These are phyloP conservation scores for Vigna radiata DNA, from an alignment of 306 rosid genomes.

Conservation along the genomic window DNA sequence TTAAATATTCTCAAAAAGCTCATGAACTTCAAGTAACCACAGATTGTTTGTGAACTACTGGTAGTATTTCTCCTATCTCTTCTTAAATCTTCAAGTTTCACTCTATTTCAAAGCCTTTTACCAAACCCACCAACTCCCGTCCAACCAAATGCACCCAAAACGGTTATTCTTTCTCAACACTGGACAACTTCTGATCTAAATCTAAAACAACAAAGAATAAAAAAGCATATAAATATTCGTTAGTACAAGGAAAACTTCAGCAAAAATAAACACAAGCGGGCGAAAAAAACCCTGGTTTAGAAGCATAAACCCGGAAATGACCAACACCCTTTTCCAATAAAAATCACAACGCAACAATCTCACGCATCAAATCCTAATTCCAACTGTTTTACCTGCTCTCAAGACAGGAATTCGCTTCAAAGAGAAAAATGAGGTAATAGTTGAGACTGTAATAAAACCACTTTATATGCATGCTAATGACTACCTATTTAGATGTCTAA, in stretches of 20 bases:
- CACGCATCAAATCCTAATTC: conserved; percentile 54
- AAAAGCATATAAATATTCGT: conserved; percentile 37
- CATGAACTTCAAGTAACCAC: conserved; percentile 29
- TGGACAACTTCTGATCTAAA: conserved; percentile 45
- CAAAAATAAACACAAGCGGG: conserved; percentile 29
- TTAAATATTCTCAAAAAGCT: conserved; percentile 37
- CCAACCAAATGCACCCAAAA: conserved; percentile 44
- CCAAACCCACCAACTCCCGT: conserved; percentile 40
- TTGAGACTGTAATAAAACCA: neutral
- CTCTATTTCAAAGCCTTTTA: conserved; percentile 16
- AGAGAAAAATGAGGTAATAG: neutral
- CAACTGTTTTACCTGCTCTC: neutral
- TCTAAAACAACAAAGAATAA: conserved; percentile 49
- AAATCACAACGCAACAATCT: conserved; percentile 7
- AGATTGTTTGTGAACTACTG: neutral
- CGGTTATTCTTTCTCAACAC: conserved; percentile 43
- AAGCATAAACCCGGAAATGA: conserved; percentile 36
- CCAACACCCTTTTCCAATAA: conserved; percentile 4
- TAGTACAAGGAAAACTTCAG: conserved; percentile 33
- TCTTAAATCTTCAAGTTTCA: conserved; percentile 37
- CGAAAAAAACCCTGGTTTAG: neutral
- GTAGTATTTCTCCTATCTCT: neutral
- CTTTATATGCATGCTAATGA: neutral
- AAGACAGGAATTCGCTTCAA: neutral
- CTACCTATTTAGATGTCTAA: neutral